Percentiles rank a stretch among this genome's conserved stretches.
These are phyloP conservation scores for Pseudozyma sp. DNA, from an alignment of 1,284 basidiomycete species.

Conservation along the genomic window DNA sequence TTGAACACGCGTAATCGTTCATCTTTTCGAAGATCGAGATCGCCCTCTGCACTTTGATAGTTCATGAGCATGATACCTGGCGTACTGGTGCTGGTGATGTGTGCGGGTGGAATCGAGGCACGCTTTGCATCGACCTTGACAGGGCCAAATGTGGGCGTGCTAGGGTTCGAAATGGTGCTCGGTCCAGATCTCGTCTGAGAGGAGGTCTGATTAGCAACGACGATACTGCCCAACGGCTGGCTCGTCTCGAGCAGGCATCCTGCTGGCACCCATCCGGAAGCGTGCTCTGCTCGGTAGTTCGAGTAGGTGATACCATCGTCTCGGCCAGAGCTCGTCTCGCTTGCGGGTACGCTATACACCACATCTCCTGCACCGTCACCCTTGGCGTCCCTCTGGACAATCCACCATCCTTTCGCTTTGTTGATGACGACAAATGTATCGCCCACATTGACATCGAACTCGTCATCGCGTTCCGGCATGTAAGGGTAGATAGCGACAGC, in stretches of 20 bases:
- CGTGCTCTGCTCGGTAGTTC: constrained; percentile 46
- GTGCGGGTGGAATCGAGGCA: constrained; percentile 81
- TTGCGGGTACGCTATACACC: constrained; percentile 79
- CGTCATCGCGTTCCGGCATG: constrained; percentile 95
- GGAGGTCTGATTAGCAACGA: constrained; percentile 19
- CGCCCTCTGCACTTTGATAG: constrained; percentile 84
- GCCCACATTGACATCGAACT: constrained; percentile 92
- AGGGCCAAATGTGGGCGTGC: constrained; percentile 33
- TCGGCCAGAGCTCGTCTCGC: constrained; percentile 68
- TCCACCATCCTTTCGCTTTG: constrained; percentile 97
- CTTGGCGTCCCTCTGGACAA: constrained; percentile 84
- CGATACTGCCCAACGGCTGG: constrained; percentile 68
- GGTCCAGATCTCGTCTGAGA: constrained; percentile 17
- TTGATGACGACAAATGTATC: constrained; percentile 86
- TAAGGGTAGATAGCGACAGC: constrained; percentile 94
- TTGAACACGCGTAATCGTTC: constrained; percentile 92
- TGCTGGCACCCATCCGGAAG: constrained; percentile 70
- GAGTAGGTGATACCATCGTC: constrained; percentile 19
- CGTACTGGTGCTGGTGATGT: constrained; percentile 92
- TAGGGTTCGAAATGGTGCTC: constrained; percentile 39
- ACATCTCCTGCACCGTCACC: constrained; percentile 84
- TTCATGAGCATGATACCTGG: constrained; percentile 94
- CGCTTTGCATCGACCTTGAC: constrained; percentile 30
- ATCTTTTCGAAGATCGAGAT: constrained; percentile 85
- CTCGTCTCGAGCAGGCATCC: constrained; percentile 90